These are phyloP conservation scores for Paraphaeosphaeria minitans DNA, from an alignment of 2,329 filamentous ascomycete genomes.

Conservation along the genomic window DNA sequence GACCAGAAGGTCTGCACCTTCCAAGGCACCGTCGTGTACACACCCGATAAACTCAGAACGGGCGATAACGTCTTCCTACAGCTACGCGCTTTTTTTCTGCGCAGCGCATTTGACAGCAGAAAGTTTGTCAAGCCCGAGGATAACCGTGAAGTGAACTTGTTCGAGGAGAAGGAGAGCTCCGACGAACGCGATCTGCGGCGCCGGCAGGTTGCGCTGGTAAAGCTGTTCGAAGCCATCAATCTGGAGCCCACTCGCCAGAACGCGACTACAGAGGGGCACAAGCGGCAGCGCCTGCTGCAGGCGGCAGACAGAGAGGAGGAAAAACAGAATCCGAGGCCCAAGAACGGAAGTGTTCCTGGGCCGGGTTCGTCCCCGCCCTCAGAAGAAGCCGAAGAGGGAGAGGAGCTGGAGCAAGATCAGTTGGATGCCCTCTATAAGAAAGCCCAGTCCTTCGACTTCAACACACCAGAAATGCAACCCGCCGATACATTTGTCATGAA, in stretches of 20 bases:
- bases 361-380: constrained; percentile 61
- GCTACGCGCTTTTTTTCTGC: constrained; percentile 76
- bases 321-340: constrained; percentile 51
- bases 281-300: constrained; percentile 80
- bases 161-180: constrained; percentile 81
- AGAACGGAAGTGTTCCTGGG: constrained; percentile 56
- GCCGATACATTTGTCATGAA: constrained; percentile 80
- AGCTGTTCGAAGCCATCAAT: constrained; percentile 86
- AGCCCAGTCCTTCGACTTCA: constrained; percentile 95
- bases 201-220: constrained; percentile 85
- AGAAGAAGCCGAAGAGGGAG: constrained; percentile 76
- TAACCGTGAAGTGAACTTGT: constrained; percentile 75
- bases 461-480: constrained; percentile 84
- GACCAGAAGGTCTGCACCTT: constrained; percentile 90
- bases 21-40: constrained; percentile 86
- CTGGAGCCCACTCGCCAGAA: constrained; percentile 77
- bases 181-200: constrained; percentile 85
- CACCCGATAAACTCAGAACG: constrained; percentile 80
- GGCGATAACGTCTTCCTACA: constrained; percentile 97
- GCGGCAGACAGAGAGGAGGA: constrained; percentile 90
- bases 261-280: constrained; percentile 74
- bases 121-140: constrained; percentile 67
- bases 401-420: constrained; percentile 93
- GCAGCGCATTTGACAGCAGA: constrained; percentile 71
- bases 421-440: constrained; percentile 94